Conservation (phyloP, 345 rosid species). For the Brassica juncea region DNA sequence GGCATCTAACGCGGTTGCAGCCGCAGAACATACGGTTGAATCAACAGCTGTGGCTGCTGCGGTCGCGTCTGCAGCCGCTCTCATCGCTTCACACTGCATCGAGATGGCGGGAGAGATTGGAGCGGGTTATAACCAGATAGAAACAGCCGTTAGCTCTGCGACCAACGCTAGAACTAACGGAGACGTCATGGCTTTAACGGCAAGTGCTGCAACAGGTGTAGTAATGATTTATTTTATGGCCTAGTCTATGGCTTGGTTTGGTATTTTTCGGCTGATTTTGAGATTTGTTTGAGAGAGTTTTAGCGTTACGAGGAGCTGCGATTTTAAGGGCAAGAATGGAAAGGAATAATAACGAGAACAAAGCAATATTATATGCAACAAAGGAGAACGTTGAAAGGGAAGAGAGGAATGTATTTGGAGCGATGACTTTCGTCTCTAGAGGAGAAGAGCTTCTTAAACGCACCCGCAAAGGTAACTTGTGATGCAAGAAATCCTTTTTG, state of each 20-base stretch:
- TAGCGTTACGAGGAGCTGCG: slow-evolving; percentile 85
- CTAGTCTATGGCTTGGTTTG: neutral
- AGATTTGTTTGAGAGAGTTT: slow-evolving; percentile 43
- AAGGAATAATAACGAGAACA: slow-evolving; percentile 48
- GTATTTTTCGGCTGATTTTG: neutral
- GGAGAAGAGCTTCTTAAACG: slow-evolving; percentile 96
- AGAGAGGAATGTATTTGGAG: slow-evolving; percentile 50
- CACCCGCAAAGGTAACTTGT: slow-evolving; percentile 82
- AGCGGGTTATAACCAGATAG: slow-evolving; percentile 78
- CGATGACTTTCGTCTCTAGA: slow-evolving; percentile 62
- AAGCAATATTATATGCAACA: slow-evolving; percentile 41
- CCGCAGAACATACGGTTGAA: slow-evolving; percentile 44
- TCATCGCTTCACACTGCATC: slow-evolving; percentile 87
- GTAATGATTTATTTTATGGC: neutral
- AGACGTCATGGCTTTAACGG: slow-evolving; percentile 89
- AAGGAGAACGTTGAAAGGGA: slow-evolving; percentile 58
- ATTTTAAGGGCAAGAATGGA: slow-evolving; percentile 73
- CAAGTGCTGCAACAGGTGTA: slow-evolving; percentile 98
- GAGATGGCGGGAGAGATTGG: slow-evolving; percentile 95
- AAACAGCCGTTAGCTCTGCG: slow-evolving; percentile 70
- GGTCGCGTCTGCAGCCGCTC: slow-evolving; percentile 85
- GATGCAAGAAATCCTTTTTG: neutral
- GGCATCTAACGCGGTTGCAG: slow-evolving; percentile 55
- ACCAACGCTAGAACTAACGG: slow-evolving; percentile 76
- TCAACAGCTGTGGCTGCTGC: slow-evolving; percentile 53